A percentile compares a stretch with the other conserved stretches of the same genome.
Evolutionary conservation across 2,329 filamentous ascomycete genomes (phyloP).

Genomic region (Aspergillus sp.): DNA sequence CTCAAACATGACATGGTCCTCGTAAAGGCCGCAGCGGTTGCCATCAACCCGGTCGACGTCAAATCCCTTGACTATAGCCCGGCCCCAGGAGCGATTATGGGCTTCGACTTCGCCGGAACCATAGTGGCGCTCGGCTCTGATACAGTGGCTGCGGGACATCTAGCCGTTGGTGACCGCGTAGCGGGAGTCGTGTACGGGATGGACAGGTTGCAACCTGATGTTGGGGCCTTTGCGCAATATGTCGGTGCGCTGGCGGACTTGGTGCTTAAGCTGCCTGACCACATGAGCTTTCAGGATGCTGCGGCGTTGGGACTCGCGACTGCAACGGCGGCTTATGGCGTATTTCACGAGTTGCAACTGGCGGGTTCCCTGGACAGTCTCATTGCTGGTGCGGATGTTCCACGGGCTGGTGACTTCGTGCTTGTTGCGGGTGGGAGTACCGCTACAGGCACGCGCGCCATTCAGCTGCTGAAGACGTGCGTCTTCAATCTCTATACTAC

Average conservation of each 20-base stretch:
- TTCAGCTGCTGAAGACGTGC: no score
- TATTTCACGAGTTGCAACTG: conserved; percentile 28
- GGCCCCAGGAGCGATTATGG: conserved; percentile 7
- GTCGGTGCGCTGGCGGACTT: no score
- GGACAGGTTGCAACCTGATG: conserved; percentile 20
- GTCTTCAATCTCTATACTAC: no score
- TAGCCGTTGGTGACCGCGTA: conserved; percentile 36
- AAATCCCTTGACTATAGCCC: conserved; percentile 12
- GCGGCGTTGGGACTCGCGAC: conserved; percentile 27
- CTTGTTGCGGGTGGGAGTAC: no score
- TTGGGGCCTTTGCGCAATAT: no score
- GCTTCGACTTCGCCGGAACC: conserved; percentile 14
- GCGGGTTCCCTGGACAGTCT: no score
- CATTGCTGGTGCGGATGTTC: no score
- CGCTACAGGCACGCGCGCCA: no score
- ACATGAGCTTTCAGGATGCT: no score
- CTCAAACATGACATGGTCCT: conserved; percentile 2
- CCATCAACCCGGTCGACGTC: conserved; percentile 14
- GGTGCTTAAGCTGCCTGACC: no score
- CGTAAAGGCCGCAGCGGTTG: conserved; percentile 10
- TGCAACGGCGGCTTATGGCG: conserved; percentile 28
- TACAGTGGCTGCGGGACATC: not conserved
- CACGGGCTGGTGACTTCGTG: no score
- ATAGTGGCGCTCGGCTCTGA: conserved; percentile 10
- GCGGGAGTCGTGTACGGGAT: conserved; percentile 33